Evolutionary conservation across 2,329 filamentous ascomycete genomes (phyloP), one percentile per base, ranked within the genome.

Genomic region (Diaporthe longicolla): DNA sequence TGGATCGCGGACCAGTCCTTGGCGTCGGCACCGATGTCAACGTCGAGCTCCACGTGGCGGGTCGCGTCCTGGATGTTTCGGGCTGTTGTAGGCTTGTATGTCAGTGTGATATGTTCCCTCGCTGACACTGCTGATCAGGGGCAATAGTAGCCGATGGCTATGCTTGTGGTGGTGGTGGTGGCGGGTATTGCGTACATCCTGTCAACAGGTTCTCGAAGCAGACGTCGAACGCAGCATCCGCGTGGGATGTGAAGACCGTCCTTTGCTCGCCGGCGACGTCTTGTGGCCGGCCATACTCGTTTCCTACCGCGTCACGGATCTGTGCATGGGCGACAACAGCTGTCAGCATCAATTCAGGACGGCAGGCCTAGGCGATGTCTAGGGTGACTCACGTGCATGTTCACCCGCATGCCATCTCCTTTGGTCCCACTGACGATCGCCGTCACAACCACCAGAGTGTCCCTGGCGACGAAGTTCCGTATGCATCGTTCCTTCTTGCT

Each of bases 1-100:
- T 98, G 95, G 82, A 98, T 97, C 79, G 95, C 95, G 77, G 93
- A 95, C 97, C 97, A 99, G 87, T 99, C 97, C 85, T 97, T 97
- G 77, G 97, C 97, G 84, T 98, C 95, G 84, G 95, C 95, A 80
- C 95, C 95, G 80, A 98, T 97, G 84, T 98, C 95, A 82, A 98
- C 93, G 84, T 98, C 95, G 80, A 98, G 93, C 86, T 98, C 95
- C 78, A 98, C 85, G 83, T 93, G 90, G 78, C 95, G 94, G 81
- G 83, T 86, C 69, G 91, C 88, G 83, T 86, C 84, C 79, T 83
- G 83, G 77, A 84, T 81, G 75, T 83, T 77, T 77, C 77, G 73
- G 73, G 76, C 76, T 77, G 70, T 69, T 54, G 48, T 9, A 1
- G 35, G n/a, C 5, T 7, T 10, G 4, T 2, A 61, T 59, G 72